Evolutionary conservation across 306 rosid species (phyloP).

Genomic region (Cercis canadensis): DNA sequence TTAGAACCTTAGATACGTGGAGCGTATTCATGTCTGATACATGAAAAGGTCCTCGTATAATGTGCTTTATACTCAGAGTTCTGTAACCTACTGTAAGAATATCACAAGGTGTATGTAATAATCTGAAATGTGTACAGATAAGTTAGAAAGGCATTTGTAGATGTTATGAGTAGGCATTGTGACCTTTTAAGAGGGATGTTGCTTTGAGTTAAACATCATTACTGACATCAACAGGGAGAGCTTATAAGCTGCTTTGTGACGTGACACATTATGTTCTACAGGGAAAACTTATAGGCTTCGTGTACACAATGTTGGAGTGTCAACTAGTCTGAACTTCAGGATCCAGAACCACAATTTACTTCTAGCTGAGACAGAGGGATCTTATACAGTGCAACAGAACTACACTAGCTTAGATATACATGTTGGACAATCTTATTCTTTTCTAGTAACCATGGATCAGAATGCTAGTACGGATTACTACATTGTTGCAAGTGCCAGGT

Average conservation of each 20-base stretch:
- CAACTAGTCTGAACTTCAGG: conserved; percentile 93
- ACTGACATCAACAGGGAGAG: neutral
- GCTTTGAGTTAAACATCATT: conserved; percentile 2
- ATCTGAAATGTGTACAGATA: neutral
- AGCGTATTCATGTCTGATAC: too few relatives aligned
- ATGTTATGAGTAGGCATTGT: conserved; percentile 1
- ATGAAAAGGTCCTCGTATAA: too few relatives aligned
- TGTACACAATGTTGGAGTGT: conserved; percentile 91
- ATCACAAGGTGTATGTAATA: neutral
- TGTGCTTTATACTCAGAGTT: neutral
- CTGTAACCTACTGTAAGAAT: too few relatives aligned
- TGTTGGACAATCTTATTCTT: conserved; percentile 95
- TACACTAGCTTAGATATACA: conserved; percentile 96
- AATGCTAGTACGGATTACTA: conserved; percentile 96
- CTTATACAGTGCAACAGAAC: conserved; percentile 95
- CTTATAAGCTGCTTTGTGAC: too few relatives aligned
- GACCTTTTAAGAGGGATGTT: conserved; percentile 16
- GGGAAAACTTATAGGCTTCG: conserved; percentile 91
- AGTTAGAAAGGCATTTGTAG: conserved; percentile 4
- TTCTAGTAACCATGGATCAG: conserved; percentile 83
- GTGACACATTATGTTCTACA: conserved; percentile 43
- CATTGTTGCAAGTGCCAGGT: conserved; percentile 92
- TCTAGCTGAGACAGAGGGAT: conserved; percentile 92
- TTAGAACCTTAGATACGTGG: too few relatives aligned
- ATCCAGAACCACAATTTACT: conserved; percentile 93